Percentiles rank a stretch among this genome's conserved stretches.
Conservation (phyloP, 1,284 basidiomycete genomes). For the Malassezia japonica region DNA sequence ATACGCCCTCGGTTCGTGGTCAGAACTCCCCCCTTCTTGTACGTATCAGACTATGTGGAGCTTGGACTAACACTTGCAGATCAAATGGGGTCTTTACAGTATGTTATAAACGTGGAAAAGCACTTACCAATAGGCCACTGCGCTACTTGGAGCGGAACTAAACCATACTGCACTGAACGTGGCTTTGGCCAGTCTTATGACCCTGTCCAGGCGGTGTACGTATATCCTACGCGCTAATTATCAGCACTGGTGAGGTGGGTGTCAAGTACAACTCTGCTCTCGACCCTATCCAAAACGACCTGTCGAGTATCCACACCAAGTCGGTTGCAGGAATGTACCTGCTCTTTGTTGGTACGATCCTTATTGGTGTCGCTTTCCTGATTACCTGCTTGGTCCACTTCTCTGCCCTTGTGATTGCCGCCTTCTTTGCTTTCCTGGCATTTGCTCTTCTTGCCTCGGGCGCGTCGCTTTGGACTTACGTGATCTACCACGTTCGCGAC, state of each 20-base stretch:
- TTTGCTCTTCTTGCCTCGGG: conserved; percentile 30
- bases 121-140: background rate
- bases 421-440: conserved; percentile 28
- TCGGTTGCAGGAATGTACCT: conserved; percentile 41
- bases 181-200: conserved; percentile 32
- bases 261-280: too few species aligned
- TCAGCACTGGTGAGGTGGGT: too few species aligned
- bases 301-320: too few species aligned
- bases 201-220: conserved; percentile 19
- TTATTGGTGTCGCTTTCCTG: conserved; percentile 35
- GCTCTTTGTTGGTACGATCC: conserved; percentile 39
- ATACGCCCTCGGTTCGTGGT: too few species aligned
- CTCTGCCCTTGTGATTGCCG: conserved; percentile 34
- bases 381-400: conserved; percentile 29
- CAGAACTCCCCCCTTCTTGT: too few species aligned
- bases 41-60: too few species aligned
- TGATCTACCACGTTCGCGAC: conserved; percentile 27
- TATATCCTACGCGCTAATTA: too few species aligned
- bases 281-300: too few species aligned
- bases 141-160: too few species aligned
- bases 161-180: too few species aligned
- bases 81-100: conserved; percentile 38
- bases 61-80: too few species aligned
- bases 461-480: conserved; percentile 36
- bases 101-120: background rate